Evolutionary conservation across 2,329 filamentous ascomycete species (phyloP).

Genomic region (Periconia sp.): DNA sequence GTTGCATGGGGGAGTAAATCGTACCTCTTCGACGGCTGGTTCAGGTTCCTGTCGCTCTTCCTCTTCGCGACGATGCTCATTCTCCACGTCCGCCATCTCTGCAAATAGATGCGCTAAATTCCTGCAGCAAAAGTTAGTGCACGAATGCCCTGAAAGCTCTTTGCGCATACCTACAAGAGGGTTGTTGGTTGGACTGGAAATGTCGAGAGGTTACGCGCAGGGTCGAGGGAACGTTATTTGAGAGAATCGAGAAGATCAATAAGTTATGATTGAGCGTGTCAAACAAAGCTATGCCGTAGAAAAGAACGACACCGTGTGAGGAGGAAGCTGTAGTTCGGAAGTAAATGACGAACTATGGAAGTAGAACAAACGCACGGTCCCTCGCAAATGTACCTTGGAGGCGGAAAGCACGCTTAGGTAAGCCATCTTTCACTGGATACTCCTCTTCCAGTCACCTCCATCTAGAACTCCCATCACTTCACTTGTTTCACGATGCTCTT

Average conservation of each 20-base stretch:
- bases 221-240: not conserved
- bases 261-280: not conserved
- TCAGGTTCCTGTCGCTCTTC: slow-evolving; percentile 36
- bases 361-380: not conserved
- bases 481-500: no score
- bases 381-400: not conserved
- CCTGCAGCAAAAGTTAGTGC: slow-evolving; percentile 8
- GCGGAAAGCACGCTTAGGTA: no score
- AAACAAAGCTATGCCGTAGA: not conserved
- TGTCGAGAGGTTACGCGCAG: not conserved
- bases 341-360: slow-evolving; percentile 8
- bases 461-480: no score
- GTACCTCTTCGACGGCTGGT: slow-evolving; percentile 41
- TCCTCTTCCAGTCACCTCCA: no score
- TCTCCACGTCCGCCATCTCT: slow-evolving; percentile 34
- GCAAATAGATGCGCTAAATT: not conserved
- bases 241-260: not conserved
- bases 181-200: slow-evolving; percentile 9
- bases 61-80: slow-evolving; percentile 32
- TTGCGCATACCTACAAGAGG: slow-evolving; percentile 12
- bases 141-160: slow-evolving; percentile 2
- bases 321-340: slow-evolving; percentile 6
- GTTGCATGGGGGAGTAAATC: slow-evolving; percentile 4
- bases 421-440: no score
- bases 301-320: slow-evolving; percentile 3